Evolutionary conservation across 75 land plant species (phyloP).

Genomic region (Pinus tabuliformis): DNA sequence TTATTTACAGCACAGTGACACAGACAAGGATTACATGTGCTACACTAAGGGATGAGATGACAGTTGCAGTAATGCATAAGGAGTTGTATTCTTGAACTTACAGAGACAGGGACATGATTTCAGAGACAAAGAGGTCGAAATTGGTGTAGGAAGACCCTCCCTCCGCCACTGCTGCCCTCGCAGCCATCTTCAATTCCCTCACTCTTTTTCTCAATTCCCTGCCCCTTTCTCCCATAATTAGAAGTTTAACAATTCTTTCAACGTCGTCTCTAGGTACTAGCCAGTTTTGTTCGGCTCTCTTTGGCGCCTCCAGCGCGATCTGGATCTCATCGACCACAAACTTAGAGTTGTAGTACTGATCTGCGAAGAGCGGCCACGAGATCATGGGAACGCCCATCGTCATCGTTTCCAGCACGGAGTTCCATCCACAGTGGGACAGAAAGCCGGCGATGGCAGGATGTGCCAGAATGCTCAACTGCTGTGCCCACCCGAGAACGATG

Average conservation of each 20-base stretch:
- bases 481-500: not conserved
- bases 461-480: not conserved
- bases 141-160: too few species aligned
- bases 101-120: too few species aligned
- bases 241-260: not conserved
- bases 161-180: not conserved
- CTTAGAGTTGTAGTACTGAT: conserved; percentile 21
- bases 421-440: conserved; percentile 36
- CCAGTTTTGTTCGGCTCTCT: not conserved
- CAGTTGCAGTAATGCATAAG: too few species aligned
- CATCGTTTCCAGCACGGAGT: conserved; percentile 14
- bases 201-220: not conserved
- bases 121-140: too few species aligned
- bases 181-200: not conserved
- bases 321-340: too few species aligned
- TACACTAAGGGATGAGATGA: too few species aligned
- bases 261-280: conserved; percentile 1
- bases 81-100: too few species aligned
- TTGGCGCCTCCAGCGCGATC: too few species aligned
- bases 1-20: too few species aligned
- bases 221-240: not conserved
- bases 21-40: too few species aligned
- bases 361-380: conserved; percentile 29
- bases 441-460: conserved; percentile 20
- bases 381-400: conserved; percentile 18